phyloP scores from a whole-genome alignment of 2,329 filamentous ascomycete species.

The Diaporthe citrichinensis region DNA sequence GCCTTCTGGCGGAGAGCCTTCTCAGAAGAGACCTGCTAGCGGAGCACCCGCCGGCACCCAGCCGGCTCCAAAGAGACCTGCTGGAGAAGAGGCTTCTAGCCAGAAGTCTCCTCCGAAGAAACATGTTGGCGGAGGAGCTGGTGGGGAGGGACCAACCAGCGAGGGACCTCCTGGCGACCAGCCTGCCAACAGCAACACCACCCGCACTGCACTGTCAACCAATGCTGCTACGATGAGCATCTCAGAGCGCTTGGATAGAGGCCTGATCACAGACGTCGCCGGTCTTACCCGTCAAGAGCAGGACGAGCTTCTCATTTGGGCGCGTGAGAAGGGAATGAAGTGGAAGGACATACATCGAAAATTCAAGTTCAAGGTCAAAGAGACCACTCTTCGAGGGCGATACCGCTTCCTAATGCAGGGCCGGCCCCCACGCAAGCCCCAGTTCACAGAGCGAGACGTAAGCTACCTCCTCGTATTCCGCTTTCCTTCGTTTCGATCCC shows the following conservation, averaged over 20 bases:
- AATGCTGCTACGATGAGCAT: background rate
- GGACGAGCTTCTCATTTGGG: background rate
- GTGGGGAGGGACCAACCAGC: background rate
- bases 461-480: background rate
- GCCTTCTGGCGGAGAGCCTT: background rate
- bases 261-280: background rate
- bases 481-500: background rate
- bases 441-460: background rate
- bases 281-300: background rate
- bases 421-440: background rate
- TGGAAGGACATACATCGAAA: background rate
- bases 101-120: background rate
- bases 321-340: background rate
- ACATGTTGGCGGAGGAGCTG: background rate
- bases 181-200: background rate
- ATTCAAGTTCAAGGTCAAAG: background rate
- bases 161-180: background rate
- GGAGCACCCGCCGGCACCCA: background rate
- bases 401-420: background rate
- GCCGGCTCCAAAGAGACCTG: background rate
- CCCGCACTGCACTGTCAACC: background rate
- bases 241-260: background rate
- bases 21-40: background rate
- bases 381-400: background rate
- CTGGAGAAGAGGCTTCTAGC: background rate